Conservation (phyloP, 768 basidiomycete genomes). For the Sarcodon sp. region DNA sequence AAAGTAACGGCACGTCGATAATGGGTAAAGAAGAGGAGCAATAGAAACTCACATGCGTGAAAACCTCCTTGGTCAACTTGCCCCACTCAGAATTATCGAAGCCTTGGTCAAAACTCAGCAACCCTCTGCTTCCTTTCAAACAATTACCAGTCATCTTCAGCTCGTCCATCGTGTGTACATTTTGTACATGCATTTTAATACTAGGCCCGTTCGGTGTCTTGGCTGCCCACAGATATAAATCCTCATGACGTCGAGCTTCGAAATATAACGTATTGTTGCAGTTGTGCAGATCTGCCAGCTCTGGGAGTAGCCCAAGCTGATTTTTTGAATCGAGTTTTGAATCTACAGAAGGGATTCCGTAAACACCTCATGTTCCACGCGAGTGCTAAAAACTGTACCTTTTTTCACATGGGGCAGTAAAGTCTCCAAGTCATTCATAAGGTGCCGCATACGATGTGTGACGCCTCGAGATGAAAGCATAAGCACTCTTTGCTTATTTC, state of each 20-base stretch:
- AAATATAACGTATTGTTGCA: conserved; percentile 98
- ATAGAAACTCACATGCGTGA: conserved; percentile 65
- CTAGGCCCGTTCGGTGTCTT: conserved; percentile 98
- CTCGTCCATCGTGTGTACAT: conserved; percentile 99
- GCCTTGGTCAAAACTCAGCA: conserved; percentile 82
- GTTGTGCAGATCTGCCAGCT: conserved; percentile 92
- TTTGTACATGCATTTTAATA: conserved; percentile 95
- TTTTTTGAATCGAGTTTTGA: conserved; percentile 97
- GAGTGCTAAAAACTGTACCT: conserved; percentile 36
- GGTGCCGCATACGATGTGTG: conserved; percentile 92
- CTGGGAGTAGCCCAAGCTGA: conserved; percentile 83
- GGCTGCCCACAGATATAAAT: conserved; percentile 92
- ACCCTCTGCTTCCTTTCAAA: conserved; percentile 85
- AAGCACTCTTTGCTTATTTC: conserved; percentile 93
- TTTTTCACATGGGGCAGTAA: conserved; percentile 94
- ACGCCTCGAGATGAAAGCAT: conserved; percentile 88
- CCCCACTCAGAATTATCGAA: conserved; percentile 89
- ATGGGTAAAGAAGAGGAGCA: neutral
- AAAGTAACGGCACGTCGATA: neutral
- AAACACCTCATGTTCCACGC: neutral
- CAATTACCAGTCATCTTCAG: conserved; percentile 99
- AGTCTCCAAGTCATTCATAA: conserved; percentile 89
- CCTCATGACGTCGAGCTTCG: conserved; percentile 91
- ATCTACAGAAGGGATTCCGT: conserved; percentile 33
- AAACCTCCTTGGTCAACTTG: conserved; percentile 80